These are phyloP conservation scores for Vanilla planifolia DNA, from an alignment of 106 monocot genomes.

Conservation along the genomic window DNA sequence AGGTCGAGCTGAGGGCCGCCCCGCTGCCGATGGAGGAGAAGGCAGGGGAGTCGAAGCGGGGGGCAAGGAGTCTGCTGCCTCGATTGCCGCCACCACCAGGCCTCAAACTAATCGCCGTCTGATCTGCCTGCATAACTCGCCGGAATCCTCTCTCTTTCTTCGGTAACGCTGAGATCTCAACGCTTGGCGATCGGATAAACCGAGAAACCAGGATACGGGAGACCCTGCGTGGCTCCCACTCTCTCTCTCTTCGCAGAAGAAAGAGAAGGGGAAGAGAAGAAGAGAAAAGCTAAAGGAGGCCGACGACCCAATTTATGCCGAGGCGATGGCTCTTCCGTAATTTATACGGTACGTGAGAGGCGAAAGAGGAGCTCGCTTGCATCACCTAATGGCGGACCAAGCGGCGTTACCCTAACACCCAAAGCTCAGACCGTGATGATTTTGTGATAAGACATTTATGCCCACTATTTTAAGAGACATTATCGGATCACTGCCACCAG, in stretches of 20 bases:
- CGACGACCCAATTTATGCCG: constrained; percentile 5
- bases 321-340: constrained; percentile 7
- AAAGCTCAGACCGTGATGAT: neutral
- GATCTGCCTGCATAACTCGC: constrained; percentile 84
- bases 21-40: constrained; percentile 14
- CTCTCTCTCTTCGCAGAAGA: neutral
- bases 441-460: neutral
- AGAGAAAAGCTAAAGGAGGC: neutral
- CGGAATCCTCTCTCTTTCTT: neutral
- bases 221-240: constrained; percentile 8
- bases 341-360: neutral
- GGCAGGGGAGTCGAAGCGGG: constrained; percentile 43
- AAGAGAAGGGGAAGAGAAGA: neutral
- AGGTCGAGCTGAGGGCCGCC: constrained; percentile 3
- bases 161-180: constrained; percentile 4
- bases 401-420: neutral
- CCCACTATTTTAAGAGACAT: neutral
- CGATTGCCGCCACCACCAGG: constrained; percentile 77
- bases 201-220: neutral
- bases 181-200: constrained; percentile 5
- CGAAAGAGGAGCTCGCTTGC: neutral
- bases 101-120: constrained; percentile 58
- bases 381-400: neutral
- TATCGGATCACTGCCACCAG: constrained; percentile 6
- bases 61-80: constrained; percentile 29